Evolutionary conservation across 169 alveolate genomes (phyloP), one percentile per base, ranked within the genome.

Genomic region (Plasmodium relictum): DNA sequence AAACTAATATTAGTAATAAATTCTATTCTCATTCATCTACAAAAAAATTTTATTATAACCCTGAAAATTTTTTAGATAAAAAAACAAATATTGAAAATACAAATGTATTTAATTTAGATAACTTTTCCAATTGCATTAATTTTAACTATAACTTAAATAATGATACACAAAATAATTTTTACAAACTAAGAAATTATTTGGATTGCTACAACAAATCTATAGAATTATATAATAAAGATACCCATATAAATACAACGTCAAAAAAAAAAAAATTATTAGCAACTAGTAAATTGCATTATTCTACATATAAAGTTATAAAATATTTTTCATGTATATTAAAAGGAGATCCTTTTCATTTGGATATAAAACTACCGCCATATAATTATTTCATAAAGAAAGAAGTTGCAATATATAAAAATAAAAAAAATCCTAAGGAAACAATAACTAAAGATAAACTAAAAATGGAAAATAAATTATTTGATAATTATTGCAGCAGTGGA

Each of bases 271-370:
- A 83, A 45, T 42, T 83, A 56, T 14, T 83, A 24, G 66, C 61
- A 22, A 22, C 42, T 16, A 73, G 83, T 0, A 68, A 39, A 20
- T 22, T 83, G 16, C 91, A 83, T 48, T 83, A 83, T 72, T 68
- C 85, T 41, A 83, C 91, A 10, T 83, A 83, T 59, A 83, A 83
- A 68, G 83, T 83, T 12, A 83, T 83, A 39, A 83, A 68, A 83
- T 83, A 83, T 18, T 66, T 83, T 83, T 71, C 68, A 48, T 26
- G 54, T 16, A 58, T 83, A 24, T 72, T 83, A 50, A 83, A 56
- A n/a, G 83, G 83, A 45, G 91, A 66, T n/a, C 91, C 91, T 14
- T 83, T 52, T 24, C 65, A 66, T 71, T 61, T 83, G 41, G 56
- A 83, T 83, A 31, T 68, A 14, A 69, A 83, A 54, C 12, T 83